phyloP scores from a whole-genome alignment of 2,329 filamentous ascomycete genomes.

The Fusarium sp. region DNA sequence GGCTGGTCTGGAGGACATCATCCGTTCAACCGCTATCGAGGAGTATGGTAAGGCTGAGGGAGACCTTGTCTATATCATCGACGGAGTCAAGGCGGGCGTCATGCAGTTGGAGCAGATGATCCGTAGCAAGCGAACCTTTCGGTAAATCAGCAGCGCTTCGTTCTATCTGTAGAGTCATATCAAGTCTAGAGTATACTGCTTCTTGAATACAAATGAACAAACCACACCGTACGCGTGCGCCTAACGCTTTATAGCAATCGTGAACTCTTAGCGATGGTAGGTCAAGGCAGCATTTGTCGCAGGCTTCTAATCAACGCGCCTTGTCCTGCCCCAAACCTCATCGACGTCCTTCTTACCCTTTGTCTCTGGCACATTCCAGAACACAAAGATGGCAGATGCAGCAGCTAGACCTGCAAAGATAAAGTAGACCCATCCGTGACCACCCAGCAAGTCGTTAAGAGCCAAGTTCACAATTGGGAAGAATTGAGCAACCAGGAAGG shows the following conservation, averaged over 20 bases:
- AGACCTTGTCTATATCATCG: conserved; percentile 74
- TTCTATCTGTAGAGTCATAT: conserved; percentile 16
- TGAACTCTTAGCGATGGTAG: neutral
- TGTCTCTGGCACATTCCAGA: conserved; percentile 84
- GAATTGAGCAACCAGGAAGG: conserved; percentile 93
- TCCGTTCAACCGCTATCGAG: conserved; percentile 75
- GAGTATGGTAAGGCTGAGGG: conserved; percentile 71
- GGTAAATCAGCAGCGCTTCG: conserved; percentile 24
- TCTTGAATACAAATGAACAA: conserved; percentile 4
- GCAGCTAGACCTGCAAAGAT: conserved; percentile 84
- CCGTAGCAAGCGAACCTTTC: conserved; percentile 57
- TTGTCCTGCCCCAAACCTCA: conserved; percentile 87
- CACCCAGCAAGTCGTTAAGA: conserved; percentile 73
- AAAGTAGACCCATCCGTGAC: conserved; percentile 87
- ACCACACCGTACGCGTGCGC: neutral
- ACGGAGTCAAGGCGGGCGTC: conserved; percentile 81
- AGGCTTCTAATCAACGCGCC: conserved; percentile 61
- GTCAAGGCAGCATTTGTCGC: neutral
- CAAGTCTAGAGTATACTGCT: conserved; percentile 3
- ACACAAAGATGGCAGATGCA: conserved; percentile 78
- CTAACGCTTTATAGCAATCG: neutral
- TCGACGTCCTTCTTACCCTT: conserved; percentile 85
- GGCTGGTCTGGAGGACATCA: conserved; percentile 84
- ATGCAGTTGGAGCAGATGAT: conserved; percentile 70
- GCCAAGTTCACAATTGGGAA: conserved; percentile 88